phyloP scores from a whole-genome alignment of 208 protist genomes.

The Herpetomonas tarakana region DNA sequence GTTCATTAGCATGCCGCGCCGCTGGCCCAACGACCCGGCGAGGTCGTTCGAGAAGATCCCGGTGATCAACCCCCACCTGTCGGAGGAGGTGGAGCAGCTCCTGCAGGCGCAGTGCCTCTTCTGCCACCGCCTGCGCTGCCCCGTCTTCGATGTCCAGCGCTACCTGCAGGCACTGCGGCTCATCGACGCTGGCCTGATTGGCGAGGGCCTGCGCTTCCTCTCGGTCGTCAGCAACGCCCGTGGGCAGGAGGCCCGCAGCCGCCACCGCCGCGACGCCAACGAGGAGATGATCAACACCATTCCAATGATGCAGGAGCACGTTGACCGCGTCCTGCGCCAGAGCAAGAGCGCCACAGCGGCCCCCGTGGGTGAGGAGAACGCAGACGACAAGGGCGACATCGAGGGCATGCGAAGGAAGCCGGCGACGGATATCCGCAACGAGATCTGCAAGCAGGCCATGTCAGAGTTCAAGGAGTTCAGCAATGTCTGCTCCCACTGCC shows the following conservation, averaged over 20 bases:
- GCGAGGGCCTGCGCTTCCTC: conserved; percentile 80
- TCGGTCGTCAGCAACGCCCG: conserved; percentile 59
- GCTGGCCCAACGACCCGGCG: conserved; percentile 47
- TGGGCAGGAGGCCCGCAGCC: conserved; percentile 43
- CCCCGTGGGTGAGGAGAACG: not conserved
- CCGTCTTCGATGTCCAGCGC: conserved; percentile 79
- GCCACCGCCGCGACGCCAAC: conserved; percentile 50
- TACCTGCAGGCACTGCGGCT: conserved; percentile 77
- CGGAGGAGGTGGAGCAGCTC: conserved; percentile 69
- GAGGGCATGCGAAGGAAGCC: conserved; percentile 22
- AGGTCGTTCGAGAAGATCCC: conserved; percentile 36
- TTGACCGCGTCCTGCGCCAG: conserved; percentile 40
- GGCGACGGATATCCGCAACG: conserved; percentile 66
- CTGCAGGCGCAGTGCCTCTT: conserved; percentile 87
- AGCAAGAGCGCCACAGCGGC: not conserved
- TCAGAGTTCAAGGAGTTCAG: conserved; percentile 50
- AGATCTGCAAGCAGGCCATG: conserved; percentile 71
- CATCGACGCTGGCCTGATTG: conserved; percentile 63
- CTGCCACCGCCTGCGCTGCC: conserved; percentile 74
- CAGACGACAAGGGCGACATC: not conserved
- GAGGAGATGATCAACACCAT: conserved; percentile 71
- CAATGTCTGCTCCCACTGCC: conserved; percentile 75
- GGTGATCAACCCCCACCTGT: conserved; percentile 83
- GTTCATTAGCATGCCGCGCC: conserved; percentile 78
- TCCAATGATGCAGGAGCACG: conserved; percentile 50